Evolutionary conservation across 352 stramenopile genomes (phyloP), one percentile per base, ranked within the genome.

Genomic region (Phytopythium cucurbitacearum): DNA sequence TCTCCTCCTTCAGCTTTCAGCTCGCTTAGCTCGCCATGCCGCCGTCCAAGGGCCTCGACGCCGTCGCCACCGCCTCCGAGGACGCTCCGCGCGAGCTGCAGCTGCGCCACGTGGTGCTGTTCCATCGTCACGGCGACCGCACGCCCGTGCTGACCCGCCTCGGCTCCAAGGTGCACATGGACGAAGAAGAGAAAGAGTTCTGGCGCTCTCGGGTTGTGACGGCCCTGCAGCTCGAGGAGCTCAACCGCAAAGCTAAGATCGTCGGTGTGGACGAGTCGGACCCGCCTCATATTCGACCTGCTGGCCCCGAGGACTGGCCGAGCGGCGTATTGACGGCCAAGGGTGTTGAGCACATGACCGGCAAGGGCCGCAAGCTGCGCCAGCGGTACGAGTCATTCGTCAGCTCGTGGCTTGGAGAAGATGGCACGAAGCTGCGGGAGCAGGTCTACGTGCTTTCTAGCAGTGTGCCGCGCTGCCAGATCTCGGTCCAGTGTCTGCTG

Each of bases 41-140:
- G 21, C 21, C 21, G 21, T 28, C 21, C 21, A 28, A 28, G 21
- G 21, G 21, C 2, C 21, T 28, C 21, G 21, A 28, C 21, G 21
- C 21, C 21, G 21, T 2, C 21, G 21, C 21, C 21, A 28, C 21
- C 21, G 21, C 21, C 21, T 28, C 21, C 21, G 21, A 28, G 21
- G 21, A 28, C 21, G 21, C 21, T 28, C 21, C 40, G 34, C 56
- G 55, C 56, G 63, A 75, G 43, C 61, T 91, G 35, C 49, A 61
- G 46, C 57, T 91, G 52, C 67, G 67, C 40, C 80, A 93, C 56
- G 83, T 87, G 53, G 60, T 93, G 44, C 63, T 90, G 36, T 87
- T 90, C 60, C 80, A 91, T 48, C 83, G 83, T 51, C 83, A 91
- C 47, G 83, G 83, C 51, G 83, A 94, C 59, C 80, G 84, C 44